These are phyloP conservation scores for Trametes villosa DNA, from an alignment of 768 basidiomycete species.

Conservation along the genomic window DNA sequence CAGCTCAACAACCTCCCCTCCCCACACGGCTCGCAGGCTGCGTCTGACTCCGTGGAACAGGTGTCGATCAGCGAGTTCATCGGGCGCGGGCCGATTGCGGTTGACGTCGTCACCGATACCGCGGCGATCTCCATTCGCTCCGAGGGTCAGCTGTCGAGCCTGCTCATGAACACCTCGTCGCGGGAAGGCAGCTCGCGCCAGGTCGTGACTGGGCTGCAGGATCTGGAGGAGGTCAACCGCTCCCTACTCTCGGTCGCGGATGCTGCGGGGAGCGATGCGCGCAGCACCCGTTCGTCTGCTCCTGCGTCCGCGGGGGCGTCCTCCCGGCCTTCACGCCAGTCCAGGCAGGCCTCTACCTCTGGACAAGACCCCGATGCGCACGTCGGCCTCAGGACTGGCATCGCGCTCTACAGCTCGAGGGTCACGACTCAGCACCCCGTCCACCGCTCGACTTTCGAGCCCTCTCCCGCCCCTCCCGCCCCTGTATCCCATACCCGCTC, in stretches of 20 bases:
- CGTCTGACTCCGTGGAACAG: slow-evolving; percentile 8
- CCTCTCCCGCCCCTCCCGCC: slow-evolving; percentile 2
- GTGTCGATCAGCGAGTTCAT: slow-evolving; percentile 11
- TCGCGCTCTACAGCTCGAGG: slow-evolving; percentile 23
- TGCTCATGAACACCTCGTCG: background rate
- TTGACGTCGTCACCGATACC: background rate
- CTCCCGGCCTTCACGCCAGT: slow-evolving; percentile 18
- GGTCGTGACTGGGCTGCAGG: slow-evolving; percentile 21
- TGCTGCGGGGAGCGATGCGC: background rate
- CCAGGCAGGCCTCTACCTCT: slow-evolving; percentile 13
- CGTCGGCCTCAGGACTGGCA: slow-evolving; percentile 21
- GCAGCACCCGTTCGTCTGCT: slow-evolving; percentile 8
- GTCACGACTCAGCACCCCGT: slow-evolving; percentile 8
- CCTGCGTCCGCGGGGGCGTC: too few species aligned
- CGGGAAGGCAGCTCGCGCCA: slow-evolving; percentile 17
- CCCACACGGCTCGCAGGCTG: background rate
- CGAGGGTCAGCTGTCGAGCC: background rate
- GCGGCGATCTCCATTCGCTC: slow-evolving; percentile 6
- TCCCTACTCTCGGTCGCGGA: slow-evolving; percentile 14
- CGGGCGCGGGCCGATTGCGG: slow-evolving; percentile 3
- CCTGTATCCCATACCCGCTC: background rate
- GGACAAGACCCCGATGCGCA: slow-evolving; percentile 2
- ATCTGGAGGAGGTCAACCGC: slow-evolving; percentile 20
- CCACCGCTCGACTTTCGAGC: background rate
- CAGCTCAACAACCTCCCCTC: slow-evolving; percentile 14